Conservation (phyloP, 2,329 filamentous ascomycete genomes). For the Monosporascus sp. region DNA sequence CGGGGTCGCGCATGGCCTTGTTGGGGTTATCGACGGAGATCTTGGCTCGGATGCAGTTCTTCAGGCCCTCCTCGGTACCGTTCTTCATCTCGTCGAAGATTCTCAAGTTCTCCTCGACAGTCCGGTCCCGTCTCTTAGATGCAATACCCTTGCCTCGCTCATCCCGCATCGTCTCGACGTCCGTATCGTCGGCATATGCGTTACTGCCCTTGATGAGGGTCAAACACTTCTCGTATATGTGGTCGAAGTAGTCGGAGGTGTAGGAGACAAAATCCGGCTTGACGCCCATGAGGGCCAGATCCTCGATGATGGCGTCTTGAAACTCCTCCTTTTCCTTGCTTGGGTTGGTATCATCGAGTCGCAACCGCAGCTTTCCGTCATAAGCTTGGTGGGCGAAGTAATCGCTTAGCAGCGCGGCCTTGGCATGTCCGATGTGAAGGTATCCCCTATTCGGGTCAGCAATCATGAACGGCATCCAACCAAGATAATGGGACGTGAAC, state of each 20-base stretch:
- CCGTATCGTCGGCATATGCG: slow-evolving; percentile 92
- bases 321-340: slow-evolving; percentile 97
- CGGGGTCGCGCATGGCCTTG: slow-evolving; percentile 92
- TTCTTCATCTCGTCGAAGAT: slow-evolving; percentile 93
- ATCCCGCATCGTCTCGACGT: slow-evolving; percentile 79
- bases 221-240: slow-evolving; percentile 81
- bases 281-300: slow-evolving; percentile 86
- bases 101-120: slow-evolving; percentile 76
- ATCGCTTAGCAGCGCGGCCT: slow-evolving; percentile 88
- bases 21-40: slow-evolving; percentile 89
- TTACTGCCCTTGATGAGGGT: slow-evolving; percentile 80
- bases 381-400: slow-evolving; percentile 95
- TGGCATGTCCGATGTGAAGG: slow-evolving; percentile 92
- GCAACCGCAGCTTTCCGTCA: slow-evolving; percentile 82
- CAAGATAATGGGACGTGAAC: too few relatives aligned
- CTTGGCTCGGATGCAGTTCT: slow-evolving; percentile 92
- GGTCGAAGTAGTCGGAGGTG: slow-evolving; percentile 93
- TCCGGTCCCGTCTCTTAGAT: slow-evolving; percentile 73
- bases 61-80: slow-evolving; percentile 70
- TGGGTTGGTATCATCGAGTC: slow-evolving; percentile 97
- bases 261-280: slow-evolving; percentile 82
- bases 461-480: too few relatives aligned
- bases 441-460: slow-evolving; percentile 55
- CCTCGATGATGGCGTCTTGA: slow-evolving; percentile 88
- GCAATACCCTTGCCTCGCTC: slow-evolving; percentile 81